Evolutionary conservation across 306 rosid species (phyloP).

Genomic region (Medicago truncatula): MtrunA17r5.0-ANR NC_053048.1:49929001-49929500

Average conservation of each 20-base stretch:
- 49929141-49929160: not conserved
- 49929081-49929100: too few relatives aligned
- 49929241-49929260: not conserved
- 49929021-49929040: too few relatives aligned
- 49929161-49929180: not conserved
- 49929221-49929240: not conserved
- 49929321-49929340: slow-evolving; percentile 2
- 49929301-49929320: not conserved
- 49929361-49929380: not conserved
- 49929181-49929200: not conserved
- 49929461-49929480: slow-evolving; percentile 18
- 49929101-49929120: too few relatives aligned
- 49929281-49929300: slow-evolving; percentile 1
- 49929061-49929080: too few relatives aligned
- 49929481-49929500: slow-evolving; percentile 18
- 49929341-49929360: slow-evolving; percentile 11
- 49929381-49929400: not conserved
- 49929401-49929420: not conserved
- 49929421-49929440: not conserved
- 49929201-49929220: not conserved
- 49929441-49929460: not conserved
- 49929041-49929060: too few relatives aligned
- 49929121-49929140: too few relatives aligned
- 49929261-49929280: not conserved
- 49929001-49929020: too few relatives aligned